Conservation (phyloP, 2,329 filamentous ascomycete species). For the Sarocladiaceae sp. region DNA sequence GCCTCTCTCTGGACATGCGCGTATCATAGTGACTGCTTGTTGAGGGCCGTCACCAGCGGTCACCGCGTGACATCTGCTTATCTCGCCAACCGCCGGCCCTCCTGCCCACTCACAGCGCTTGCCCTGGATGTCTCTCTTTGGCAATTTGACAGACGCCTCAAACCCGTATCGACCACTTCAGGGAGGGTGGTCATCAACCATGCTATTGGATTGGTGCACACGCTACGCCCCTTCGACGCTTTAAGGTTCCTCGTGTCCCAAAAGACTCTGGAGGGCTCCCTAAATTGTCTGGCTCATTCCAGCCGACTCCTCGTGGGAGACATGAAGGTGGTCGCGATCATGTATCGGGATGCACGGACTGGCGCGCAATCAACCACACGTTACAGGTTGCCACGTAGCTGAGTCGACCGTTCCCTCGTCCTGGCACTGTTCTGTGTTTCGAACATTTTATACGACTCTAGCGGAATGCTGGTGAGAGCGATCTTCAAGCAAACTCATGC, state of each 20-base stretch:
- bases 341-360: too few relatives aligned
- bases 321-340: too few relatives aligned
- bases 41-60: not conserved
- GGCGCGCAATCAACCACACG: too few relatives aligned
- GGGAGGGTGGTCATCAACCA: not conserved
- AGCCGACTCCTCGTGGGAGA: too few relatives aligned
- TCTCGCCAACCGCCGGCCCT: slow-evolving; percentile 1
- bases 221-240: not conserved
- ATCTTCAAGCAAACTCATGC: too few relatives aligned
- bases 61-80: not conserved
- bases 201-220: not conserved
- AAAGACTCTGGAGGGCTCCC: not conserved
- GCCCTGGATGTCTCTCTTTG: not conserved
- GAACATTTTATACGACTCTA: too few relatives aligned
- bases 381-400: too few relatives aligned
- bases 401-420: too few relatives aligned
- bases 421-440: too few relatives aligned
- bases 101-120: not conserved
- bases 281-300: too few relatives aligned
- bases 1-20: not conserved
- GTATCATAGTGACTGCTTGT: not conserved
- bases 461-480: too few relatives aligned
- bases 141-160: not conserved
- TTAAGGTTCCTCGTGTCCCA: not conserved
- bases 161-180: not conserved